phyloP scores from a whole-genome alignment of 208 protist species.

The Wallacemonas sp. region DNA sequence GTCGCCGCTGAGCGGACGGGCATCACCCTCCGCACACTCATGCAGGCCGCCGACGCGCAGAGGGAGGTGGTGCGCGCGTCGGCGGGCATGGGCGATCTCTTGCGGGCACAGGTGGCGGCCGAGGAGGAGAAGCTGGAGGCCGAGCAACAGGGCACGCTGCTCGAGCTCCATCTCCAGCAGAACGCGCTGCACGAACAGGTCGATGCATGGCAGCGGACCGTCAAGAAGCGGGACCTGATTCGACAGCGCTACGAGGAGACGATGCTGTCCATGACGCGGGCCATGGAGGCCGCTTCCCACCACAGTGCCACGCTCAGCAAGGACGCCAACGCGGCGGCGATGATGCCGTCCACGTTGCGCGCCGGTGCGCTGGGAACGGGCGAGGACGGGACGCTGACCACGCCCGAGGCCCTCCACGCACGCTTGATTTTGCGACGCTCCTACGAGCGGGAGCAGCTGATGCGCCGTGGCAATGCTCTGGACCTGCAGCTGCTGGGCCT shows the following conservation, averaged over 20 bases:
- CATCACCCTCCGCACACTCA: conserved; percentile 48
- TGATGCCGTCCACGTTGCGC: conserved; percentile 15
- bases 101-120: conserved; percentile 55
- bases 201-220: conserved; percentile 44
- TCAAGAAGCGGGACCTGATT: conserved; percentile 34
- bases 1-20: conserved; percentile 19
- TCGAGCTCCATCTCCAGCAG: conserved; percentile 73
- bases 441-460: conserved; percentile 69
- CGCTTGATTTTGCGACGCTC: conserved; percentile 65
- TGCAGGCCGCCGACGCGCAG: conserved; percentile 42
- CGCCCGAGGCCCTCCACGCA: conserved; percentile 70
- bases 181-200: conserved; percentile 44
- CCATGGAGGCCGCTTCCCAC: conserved; percentile 35
- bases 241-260: conserved; percentile 56
- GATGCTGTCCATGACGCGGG: conserved; percentile 37
- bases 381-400: conserved; percentile 1
- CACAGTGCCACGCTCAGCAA: too few species aligned
- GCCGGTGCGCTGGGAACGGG: background rate
- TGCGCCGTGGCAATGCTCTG: conserved; percentile 73
- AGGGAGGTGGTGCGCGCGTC: conserved; percentile 28
- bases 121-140: conserved; percentile 50
- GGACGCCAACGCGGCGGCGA: conserved; percentile 18
- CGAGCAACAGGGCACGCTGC: conserved; percentile 37
- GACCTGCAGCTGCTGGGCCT: conserved; percentile 71
- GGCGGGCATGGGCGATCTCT: conserved; percentile 43